These are phyloP conservation scores for Castanea mollissima DNA, from an alignment of 306 rosid species.

Conservation along the genomic window DNA sequence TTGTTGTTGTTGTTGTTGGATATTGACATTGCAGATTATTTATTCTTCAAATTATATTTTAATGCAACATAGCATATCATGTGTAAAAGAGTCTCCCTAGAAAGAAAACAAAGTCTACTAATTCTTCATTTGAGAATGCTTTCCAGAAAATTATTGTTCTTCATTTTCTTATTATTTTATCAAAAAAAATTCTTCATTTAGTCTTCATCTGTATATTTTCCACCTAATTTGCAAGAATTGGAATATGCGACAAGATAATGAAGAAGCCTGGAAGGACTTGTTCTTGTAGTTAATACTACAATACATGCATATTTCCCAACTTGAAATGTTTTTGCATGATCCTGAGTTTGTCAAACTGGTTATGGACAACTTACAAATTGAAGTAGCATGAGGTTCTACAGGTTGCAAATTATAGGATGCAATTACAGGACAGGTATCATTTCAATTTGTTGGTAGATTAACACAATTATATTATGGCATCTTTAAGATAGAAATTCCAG, in stretches of 20 bases:
- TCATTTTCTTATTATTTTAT: neutral
- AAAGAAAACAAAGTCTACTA: neutral
- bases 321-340: neutral
- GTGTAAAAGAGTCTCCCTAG: too few species aligned
- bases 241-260: neutral
- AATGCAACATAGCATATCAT: too few species aligned
- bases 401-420: neutral
- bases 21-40: too few species aligned
- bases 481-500: slow-evolving; percentile 2
- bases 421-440: neutral
- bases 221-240: neutral
- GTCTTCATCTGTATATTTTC: neutral
- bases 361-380: neutral
- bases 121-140: neutral
- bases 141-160: neutral
- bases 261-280: neutral
- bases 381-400: neutral
- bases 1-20: too few species aligned
- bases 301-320: neutral
- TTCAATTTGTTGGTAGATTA: slow-evolving; percentile 6
- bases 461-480: slow-evolving; percentile 5
- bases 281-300: neutral
- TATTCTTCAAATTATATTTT: too few species aligned
- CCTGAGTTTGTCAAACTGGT: neutral
- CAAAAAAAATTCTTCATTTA: neutral